A percentile compares a stretch with the other conserved stretches of the same genome.
Evolutionary conservation across 2,329 filamentous ascomycete species (phyloP).

Genomic region (Colletotrichum godetiae): DNA sequence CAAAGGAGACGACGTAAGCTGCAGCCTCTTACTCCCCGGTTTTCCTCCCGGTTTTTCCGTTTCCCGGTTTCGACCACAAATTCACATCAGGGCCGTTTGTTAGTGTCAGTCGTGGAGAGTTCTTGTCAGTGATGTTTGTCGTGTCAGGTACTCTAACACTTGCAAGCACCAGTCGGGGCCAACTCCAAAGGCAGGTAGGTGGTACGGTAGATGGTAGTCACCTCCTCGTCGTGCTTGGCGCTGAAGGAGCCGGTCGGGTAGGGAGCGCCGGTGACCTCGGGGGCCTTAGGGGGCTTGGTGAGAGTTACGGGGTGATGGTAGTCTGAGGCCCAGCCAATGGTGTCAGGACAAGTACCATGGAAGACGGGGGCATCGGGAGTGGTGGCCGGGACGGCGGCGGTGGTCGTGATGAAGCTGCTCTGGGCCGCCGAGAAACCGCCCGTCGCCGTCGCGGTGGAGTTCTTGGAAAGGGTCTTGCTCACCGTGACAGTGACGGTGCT

Average conservation of each 20-base stretch:
- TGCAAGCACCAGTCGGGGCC: slow-evolving; percentile 24
- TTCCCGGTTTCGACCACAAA: slow-evolving; percentile 3
- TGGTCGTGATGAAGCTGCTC: slow-evolving; percentile 17
- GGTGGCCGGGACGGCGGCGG: slow-evolving; percentile 9
- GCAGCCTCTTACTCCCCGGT: not conserved
- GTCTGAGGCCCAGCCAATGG: slow-evolving; percentile 31
- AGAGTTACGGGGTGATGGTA: slow-evolving; percentile 34
- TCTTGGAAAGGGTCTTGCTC: slow-evolving; percentile 34
- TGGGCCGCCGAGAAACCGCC: slow-evolving; percentile 27
- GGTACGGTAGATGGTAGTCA: slow-evolving; percentile 28
- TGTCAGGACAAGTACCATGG: slow-evolving; percentile 34
- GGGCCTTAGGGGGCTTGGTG: slow-evolving; percentile 22
- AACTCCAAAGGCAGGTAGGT: slow-evolving; percentile 29
- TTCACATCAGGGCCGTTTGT: not conserved
- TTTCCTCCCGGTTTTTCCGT: slow-evolving; percentile 1
- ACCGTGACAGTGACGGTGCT: slow-evolving; percentile 41
- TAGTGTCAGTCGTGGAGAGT: not conserved
- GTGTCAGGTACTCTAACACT: slow-evolving; percentile 9
- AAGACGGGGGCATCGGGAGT: slow-evolving; percentile 16
- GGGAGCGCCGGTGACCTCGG: slow-evolving; percentile 9
- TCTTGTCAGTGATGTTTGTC: not conserved
- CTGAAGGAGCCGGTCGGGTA: slow-evolving; percentile 1
- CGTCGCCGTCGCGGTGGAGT: slow-evolving; percentile 34
- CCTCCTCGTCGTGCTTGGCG: slow-evolving; percentile 12
- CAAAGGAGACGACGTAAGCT: not conserved